A percentile compares a stretch with the other conserved stretches of the same genome.
phyloP scores from a whole-genome alignment of 352 stramenopile genomes.

The Globisporangium perplexum region DNA sequence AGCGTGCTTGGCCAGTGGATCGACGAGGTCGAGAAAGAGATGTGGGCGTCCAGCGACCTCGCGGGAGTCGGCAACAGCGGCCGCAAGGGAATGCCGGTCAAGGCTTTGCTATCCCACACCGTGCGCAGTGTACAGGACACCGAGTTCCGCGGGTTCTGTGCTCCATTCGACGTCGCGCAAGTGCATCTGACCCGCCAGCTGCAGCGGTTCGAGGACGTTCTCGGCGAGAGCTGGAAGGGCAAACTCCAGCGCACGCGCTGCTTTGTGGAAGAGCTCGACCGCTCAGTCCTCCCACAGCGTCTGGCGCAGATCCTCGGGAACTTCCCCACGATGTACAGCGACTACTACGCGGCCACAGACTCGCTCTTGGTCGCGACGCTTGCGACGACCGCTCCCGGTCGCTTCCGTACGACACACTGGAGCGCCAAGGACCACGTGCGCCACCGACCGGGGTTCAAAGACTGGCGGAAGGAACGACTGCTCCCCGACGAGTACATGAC shows the following conservation, averaged over 20 bases:
- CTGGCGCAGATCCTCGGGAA: conserved; percentile 40
- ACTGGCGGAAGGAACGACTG: conserved; percentile 46
- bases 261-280: conserved; percentile 29
- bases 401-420: conserved; percentile 43
- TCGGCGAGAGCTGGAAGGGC: conserved; percentile 41
- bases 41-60: conserved; percentile 55
- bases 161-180: conserved; percentile 14
- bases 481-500: conserved; percentile 51
- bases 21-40: conserved; percentile 42
- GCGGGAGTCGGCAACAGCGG: conserved; percentile 65
- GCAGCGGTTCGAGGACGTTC: conserved; percentile 46
- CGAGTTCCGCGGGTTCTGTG: conserved; percentile 45
- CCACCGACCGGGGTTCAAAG: conserved; percentile 57
- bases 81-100: conserved; percentile 47
- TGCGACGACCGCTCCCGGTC: conserved; percentile 38
- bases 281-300: conserved; percentile 51
- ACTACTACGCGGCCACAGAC: conserved; percentile 55
- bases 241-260: conserved; percentile 37
- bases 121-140: conserved; percentile 55
- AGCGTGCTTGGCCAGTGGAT: conserved; percentile 23
- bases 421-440: conserved; percentile 52
- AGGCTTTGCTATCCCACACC: conserved; percentile 21
- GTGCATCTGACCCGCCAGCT: conserved; percentile 60
- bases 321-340: conserved; percentile 26
- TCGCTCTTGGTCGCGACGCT: conserved; percentile 46